phyloP scores from a whole-genome alignment of 1,139 yeast species.

The Hansenula lynferdii region DNA sequence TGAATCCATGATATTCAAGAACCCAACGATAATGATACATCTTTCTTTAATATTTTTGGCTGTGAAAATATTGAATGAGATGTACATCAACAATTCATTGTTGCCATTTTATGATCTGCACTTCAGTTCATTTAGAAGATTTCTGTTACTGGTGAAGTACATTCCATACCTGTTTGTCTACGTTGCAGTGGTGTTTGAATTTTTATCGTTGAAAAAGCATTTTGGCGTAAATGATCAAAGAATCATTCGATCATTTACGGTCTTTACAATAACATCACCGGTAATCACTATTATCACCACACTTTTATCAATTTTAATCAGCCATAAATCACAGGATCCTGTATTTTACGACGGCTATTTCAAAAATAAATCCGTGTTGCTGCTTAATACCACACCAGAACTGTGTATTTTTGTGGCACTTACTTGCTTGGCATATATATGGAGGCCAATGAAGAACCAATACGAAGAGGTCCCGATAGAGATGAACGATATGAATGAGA shows the following conservation, averaged over 20 bases:
- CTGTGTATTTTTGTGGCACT: neutral
- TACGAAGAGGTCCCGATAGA: neutral
- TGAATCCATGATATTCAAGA: neutral
- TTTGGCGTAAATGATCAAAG: neutral
- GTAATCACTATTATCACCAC: neutral
- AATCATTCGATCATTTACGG: neutral
- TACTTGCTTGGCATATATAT: neutral
- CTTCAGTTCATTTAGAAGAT: slow-evolving; percentile 1
- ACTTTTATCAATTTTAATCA: neutral
- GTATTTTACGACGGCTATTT: neutral
- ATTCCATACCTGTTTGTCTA: neutral
- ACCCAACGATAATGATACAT: neutral
- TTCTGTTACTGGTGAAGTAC: neutral
- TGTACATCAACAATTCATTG: neutral
- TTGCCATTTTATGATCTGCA: slow-evolving; percentile 2
- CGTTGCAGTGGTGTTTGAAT: neutral
- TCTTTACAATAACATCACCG: neutral
- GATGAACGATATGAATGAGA: neutral
- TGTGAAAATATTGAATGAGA: neutral
- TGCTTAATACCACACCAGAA: neutral
- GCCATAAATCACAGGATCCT: neutral
- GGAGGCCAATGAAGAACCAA: neutral
- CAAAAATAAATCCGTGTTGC: neutral
- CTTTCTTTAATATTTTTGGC: neutral
- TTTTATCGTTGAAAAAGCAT: neutral